These are phyloP conservation scores for Pythium chondricola DNA, from an alignment of 352 stramenopile genomes.

Conservation along the genomic window DNA sequence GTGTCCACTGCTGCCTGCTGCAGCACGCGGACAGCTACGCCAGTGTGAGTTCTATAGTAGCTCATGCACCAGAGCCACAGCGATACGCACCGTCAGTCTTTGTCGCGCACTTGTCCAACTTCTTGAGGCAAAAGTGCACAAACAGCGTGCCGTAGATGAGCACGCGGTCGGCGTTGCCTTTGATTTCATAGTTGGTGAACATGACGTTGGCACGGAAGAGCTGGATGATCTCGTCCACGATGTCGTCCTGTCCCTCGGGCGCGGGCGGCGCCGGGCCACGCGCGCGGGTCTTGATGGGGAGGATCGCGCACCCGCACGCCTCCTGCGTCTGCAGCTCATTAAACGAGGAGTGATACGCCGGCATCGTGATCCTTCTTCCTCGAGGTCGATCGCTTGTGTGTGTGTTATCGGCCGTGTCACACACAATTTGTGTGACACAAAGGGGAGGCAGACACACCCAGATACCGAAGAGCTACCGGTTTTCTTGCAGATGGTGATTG, in stretches of 20 bases:
- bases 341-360: conserved; percentile 90
- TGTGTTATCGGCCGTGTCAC: conserved; percentile 1
- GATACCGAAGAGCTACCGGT: neutral
- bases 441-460: neutral
- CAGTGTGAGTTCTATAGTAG: neutral
- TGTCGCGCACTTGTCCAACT: conserved; percentile 75
- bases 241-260: conserved; percentile 80
- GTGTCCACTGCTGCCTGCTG: conserved; percentile 77
- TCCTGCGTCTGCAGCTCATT: conserved; percentile 69
- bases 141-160: conserved; percentile 94
- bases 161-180: conserved; percentile 86
- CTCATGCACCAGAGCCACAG: neutral
- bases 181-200: conserved; percentile 93
- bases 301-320: conserved; percentile 81
- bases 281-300: conserved; percentile 87
- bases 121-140: conserved; percentile 88
- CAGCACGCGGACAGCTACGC: conserved; percentile 62
- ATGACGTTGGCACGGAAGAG: conserved; percentile 93
- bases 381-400: neutral
- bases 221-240: conserved; percentile 91
- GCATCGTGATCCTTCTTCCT: conserved; percentile 40
- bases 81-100: conserved; percentile 56
- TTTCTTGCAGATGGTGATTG: neutral
- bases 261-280: conserved; percentile 80
- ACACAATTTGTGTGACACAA: neutral